Evolutionary conservation across 768 basidiomycete species (phyloP).

Genomic region (Clitopilus hobsonii): DNA sequence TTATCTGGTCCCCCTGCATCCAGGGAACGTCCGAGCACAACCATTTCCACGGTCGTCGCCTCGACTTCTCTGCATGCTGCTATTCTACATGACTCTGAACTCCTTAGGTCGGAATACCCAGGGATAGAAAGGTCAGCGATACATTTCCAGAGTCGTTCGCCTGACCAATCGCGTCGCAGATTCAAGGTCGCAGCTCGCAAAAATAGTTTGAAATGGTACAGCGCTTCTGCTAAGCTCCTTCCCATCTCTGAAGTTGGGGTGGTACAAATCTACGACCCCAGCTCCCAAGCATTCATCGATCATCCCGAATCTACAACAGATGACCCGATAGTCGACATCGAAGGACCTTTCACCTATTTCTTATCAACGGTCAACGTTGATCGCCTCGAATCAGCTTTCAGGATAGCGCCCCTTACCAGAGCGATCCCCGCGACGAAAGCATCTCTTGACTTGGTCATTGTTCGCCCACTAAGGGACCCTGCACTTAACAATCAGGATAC

Average conservation of each 20-base stretch:
- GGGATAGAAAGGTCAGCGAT: conserved; percentile 61
- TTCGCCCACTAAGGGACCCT: conserved; percentile 69
- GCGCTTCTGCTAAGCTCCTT: conserved; percentile 51
- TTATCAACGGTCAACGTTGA: conserved; percentile 79
- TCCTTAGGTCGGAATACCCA: conserved; percentile 61
- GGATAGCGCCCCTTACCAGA: conserved; percentile 63
- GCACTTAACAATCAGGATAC: conserved; percentile 31
- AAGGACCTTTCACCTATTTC: conserved; percentile 86
- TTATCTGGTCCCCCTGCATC: conserved; percentile 27
- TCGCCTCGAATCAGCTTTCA: conserved; percentile 79
- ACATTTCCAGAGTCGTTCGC: no score
- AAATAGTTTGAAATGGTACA: conserved; percentile 73
- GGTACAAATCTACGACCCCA: conserved; percentile 62
- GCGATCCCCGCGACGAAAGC: conserved; percentile 36
- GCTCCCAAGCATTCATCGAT: conserved; percentile 38
- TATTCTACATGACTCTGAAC: conserved; percentile 80
- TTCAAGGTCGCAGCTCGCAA: conserved; percentile 82
- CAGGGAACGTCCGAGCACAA: conserved; percentile 14
- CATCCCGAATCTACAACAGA: conserved; percentile 28
- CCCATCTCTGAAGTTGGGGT: conserved; percentile 33
- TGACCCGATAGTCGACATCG: conserved; percentile 37
- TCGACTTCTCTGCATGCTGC: conserved; percentile 85
- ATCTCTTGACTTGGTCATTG: conserved; percentile 68
- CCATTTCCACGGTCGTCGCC: conserved; percentile 74
- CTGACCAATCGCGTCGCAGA: no score